Evolutionary conservation across 495 filamentous ascomycete genomes (phyloP).

Genomic region (Endocarpon pusillum): DNA sequence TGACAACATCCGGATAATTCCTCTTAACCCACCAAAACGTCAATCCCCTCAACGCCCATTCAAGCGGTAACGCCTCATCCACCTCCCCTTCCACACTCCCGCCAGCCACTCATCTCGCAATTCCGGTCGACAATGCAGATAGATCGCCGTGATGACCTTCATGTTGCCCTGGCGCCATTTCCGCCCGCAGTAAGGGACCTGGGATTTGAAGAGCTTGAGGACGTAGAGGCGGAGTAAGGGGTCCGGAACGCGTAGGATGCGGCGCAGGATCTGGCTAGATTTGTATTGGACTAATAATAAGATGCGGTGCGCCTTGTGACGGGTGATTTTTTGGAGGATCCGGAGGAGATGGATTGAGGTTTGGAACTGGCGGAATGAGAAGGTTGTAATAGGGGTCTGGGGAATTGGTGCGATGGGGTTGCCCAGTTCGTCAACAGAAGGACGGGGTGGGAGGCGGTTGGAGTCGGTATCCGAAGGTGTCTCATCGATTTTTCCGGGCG

Average conservation of each 20-base stretch:
- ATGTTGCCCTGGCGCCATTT: conserved; percentile 98
- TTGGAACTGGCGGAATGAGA: conserved; percentile 89
- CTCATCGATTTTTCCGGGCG: too few species aligned
- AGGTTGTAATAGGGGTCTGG: conserved; percentile 69
- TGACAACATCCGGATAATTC: conserved; percentile 63
- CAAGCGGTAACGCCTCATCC: conserved; percentile 76
- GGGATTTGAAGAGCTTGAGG: conserved; percentile 93
- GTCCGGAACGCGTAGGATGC: conserved; percentile 79
- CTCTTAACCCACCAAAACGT: conserved; percentile 88
- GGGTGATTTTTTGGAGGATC: conserved; percentile 92
- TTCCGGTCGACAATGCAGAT: conserved; percentile 80
- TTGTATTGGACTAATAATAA: conserved; percentile 90
- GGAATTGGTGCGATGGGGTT: conserved; percentile 47
- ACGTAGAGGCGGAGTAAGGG: conserved; percentile 78
- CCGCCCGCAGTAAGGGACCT: conserved; percentile 91
- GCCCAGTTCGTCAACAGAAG: conserved; percentile 79
- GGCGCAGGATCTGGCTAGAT: conserved; percentile 71
- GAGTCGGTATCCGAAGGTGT: conserved; percentile 16
- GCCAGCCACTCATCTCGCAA: conserved; percentile 90
- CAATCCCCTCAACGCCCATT: conserved; percentile 70
- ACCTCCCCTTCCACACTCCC: conserved; percentile 71
- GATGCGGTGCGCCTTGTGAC: conserved; percentile 83
- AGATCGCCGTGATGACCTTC: conserved; percentile 94
- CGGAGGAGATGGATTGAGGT: conserved; percentile 84
- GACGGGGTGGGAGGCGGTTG: conserved; percentile 30